Evolutionary conservation across 306 rosid species (phyloP), one percentile per base, ranked within the genome.

Genomic region (Bauhinia variegata): DNA sequence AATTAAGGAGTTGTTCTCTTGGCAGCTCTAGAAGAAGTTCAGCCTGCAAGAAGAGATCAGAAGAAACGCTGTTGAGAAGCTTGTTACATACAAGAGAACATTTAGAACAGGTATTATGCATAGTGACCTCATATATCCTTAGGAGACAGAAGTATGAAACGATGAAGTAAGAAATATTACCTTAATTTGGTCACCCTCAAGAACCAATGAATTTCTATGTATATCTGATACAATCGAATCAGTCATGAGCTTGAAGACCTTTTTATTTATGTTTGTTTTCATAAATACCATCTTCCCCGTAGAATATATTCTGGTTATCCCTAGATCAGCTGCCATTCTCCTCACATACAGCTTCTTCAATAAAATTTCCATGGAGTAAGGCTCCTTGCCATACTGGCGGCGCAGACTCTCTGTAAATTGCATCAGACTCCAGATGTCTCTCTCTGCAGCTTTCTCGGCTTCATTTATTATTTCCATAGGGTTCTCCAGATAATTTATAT

Each of bases 321-420:
- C 97, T 17, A 93, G 75, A 82, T 93, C 98, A 17, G 96, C 98
- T 1, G 98, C 91, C 98, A 93, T 93, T 85, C 97, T 93, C 71
- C 85, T 81, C 77, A 89, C 86, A 42, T 93, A 93, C 47, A 93
- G 93, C 79, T 88, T 89, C 81, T 86, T 83, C 65, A 89, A 70
- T 12, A 93, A 73, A 74, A 87, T 70, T 87, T 84, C 97, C 98
- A 89, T 84, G 54, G 97, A 80, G 67, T 53, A 72, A 62, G 98
- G 98, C 75, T 93, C 98, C 71, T 93, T 93, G 70, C 98, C 98
- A 49, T 88, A 83, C 54, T 93, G 97, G 66, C 88, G 57, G 41
- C 91, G 93, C 54, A 93, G 77, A 80, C 72, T 88, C 67, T 88
- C 98, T 43, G 98, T 84, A 73, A 86, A 93, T 74, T 89, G 96